A percentile compares a stretch with the other conserved stretches of the same genome.
Evolutionary conservation across 192 early-diverging fungal genomes (phyloP).

Genomic region (Umbelopsis sp.): DNA sequence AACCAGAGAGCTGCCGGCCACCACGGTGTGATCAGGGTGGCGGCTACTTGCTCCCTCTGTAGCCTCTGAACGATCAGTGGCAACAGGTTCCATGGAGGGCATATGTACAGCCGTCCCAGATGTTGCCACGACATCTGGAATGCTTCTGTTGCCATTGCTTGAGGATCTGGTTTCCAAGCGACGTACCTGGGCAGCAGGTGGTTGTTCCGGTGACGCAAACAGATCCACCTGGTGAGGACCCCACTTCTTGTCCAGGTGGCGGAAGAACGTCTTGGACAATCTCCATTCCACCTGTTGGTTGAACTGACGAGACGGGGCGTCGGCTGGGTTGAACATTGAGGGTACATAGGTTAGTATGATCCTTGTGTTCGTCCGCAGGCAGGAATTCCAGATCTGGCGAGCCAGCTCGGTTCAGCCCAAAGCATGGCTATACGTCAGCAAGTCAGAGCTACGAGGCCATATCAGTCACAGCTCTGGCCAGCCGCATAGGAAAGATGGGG

Average conservation of each 20-base stretch:
- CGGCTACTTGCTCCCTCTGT: background rate
- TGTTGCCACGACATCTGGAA: conserved; percentile 24
- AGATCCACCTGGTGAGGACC: conserved; percentile 32
- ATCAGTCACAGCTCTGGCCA: too few relatives aligned
- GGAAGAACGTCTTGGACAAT: conserved; percentile 14
- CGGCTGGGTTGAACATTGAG: conserved; percentile 31
- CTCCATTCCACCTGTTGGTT: conserved; percentile 29
- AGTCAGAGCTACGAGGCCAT: too few relatives aligned
- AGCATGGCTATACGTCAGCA: too few relatives aligned
- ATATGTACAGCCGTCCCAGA: too few relatives aligned
- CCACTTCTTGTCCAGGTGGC: conserved; percentile 21
- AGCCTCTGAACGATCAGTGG: conserved; percentile 18
- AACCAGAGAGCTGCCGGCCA: too few relatives aligned
- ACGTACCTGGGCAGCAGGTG: conserved; percentile 23
- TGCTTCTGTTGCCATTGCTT: conserved; percentile 24
- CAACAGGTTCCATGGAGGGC: conserved; percentile 32
- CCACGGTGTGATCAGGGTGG: conserved; percentile 30
- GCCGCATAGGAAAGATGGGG: too few relatives aligned
- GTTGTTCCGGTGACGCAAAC: conserved; percentile 25
- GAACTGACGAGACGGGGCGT: conserved; percentile 23
- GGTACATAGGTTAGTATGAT: conserved; percentile 25
- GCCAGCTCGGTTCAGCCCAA: too few relatives aligned
- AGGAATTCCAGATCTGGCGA: too few relatives aligned
- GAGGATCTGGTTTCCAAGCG: conserved; percentile 28
- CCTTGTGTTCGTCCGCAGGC: conserved; percentile 25